Evolutionary conservation across 371 early-diverging fungal genomes (phyloP), one percentile per base, ranked within the genome.

Genomic region (Apophysomyces ossiformis): DNA sequence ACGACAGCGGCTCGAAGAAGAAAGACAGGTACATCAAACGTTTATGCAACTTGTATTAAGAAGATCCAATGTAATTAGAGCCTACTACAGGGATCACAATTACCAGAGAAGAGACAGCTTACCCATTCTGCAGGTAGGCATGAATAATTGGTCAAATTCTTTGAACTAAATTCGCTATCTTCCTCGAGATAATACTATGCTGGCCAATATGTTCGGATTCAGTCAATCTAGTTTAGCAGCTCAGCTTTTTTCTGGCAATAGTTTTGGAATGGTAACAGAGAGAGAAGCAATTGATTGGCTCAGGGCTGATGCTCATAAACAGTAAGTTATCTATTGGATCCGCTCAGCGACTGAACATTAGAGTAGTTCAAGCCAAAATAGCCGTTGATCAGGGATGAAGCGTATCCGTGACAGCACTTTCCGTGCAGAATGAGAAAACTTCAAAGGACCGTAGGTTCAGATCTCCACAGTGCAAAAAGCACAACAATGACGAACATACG

Each of bases 231-330:
- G 21, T 21, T 50, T 50, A 32, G 54, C 54, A 18, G 54, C 54
- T 50, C 54, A 50, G 21, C 21, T 50, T 21, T 50, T 50, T 21
- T 50, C 54, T 5, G 54, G 54, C 36, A 54, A 57, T 35, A 50
- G 56, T 37, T 64, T 65, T 63, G 37, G 64, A 18, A 57, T 66
- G 44, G 65, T 77, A 8, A 69, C 76, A 12, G 79, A 79, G 45
- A 69, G 76, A 67, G 79, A 79, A 37, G 79, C 79, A 4, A 74
- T 79, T 18, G 69, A 67, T 15, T 79, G 79, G 79, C 37, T 79
- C 50, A 63, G 66, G 54, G 61, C 61, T 7, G 61, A 61, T 61
- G 61, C 41, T 37, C 21, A 41, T 41, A 41, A 41, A 41, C 38
- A 59, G 43, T 38, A 59, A 59, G 43, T 5, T 59, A 13, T 3